phyloP scores from a whole-genome alignment of 2,329 filamentous ascomycete genomes.

The Pseudogymnoascus sp. region DNA sequence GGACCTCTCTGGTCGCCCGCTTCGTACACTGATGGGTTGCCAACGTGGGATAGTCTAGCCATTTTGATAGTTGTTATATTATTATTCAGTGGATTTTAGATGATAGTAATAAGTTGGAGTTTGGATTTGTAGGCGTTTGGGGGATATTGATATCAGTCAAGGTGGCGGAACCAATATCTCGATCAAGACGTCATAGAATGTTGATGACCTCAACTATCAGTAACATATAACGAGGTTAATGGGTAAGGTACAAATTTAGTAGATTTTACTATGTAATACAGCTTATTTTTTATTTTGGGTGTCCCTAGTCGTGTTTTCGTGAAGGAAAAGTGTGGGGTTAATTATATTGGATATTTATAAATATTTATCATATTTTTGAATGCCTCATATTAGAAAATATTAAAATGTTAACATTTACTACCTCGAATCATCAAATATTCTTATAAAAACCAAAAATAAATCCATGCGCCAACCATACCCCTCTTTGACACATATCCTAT shows the following conservation, averaged over 20 bases:
- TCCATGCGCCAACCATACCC: not conserved
- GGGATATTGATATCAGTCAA: not conserved
- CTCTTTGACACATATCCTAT: not conserved
- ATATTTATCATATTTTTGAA: not conserved
- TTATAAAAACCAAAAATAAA: not conserved
- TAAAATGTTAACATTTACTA: not conserved
- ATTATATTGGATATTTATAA: too few relatives aligned
- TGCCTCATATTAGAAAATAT: not conserved
- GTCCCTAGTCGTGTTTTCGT: not conserved
- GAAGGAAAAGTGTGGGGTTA: too few relatives aligned
- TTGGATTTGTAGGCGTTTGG: not conserved
- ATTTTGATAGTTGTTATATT: constrained; percentile 5
- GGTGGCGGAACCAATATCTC: not conserved
- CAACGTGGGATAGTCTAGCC: constrained; percentile 42
- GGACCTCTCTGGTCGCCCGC: constrained; percentile 67
- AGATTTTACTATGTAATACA: not conserved
- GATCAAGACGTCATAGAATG: constrained; percentile 1
- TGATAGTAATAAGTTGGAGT: not conserved
- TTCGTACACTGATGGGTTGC: constrained; percentile 61
- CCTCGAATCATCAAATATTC: not conserved
- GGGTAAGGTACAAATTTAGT: not conserved
- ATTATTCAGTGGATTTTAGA: not conserved
- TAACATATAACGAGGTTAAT: not conserved
- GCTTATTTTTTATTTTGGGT: not conserved
- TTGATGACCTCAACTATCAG: not conserved